Evolutionary conservation across 805 yeast species (phyloP), one percentile per base, ranked within the genome.

Genomic region (Barnettozyma salicaria): DNA sequence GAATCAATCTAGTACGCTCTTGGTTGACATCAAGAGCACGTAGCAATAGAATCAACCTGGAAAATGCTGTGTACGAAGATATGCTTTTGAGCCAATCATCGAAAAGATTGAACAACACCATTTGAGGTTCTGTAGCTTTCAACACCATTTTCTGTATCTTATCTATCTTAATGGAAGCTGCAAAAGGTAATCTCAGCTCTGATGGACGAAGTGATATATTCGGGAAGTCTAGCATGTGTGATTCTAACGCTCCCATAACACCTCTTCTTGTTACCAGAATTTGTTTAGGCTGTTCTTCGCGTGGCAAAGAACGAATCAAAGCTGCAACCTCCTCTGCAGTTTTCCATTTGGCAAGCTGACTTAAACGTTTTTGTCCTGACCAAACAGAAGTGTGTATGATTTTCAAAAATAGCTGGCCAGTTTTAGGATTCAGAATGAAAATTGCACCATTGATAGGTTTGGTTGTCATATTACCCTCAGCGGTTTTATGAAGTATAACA

Each of bases 241-340:
- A 97, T 52, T 90, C 97, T 36, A 92, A 63, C 4, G 99, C 97
- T 64, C 92, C 99, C 41, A 84, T 53, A 70, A 92, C 81, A 11
- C 95, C 94, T 51, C 84, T 86, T 50, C 97, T 68, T 0, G 96
- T 84, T 8, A 86, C 89, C 54, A 92, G 83, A 42, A 92, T 64
- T 59, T 89, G 96, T 52, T 83, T 83, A 2, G 98, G 98, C 52
- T 88, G 96, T 60, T 92, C 96, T 52, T 90, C 97, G 37, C 77
- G 70, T 1, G 97, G 97, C 37, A 92, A 63, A 0, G 97, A 85
- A 29, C 96, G 70, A 14, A 92, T 73, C 45, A 92, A 65, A 0
- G 95, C 95, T 12, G 96, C 90, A 17, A 87, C 95, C 59, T 90
- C 97, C 61, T 92, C 99, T 0, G 98, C 97, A 2, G 97, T 80